Percentiles rank a stretch among this genome's conserved stretches.
phyloP scores from a whole-genome alignment of 306 rosid species.

The Vigna unguiculata region DNA sequence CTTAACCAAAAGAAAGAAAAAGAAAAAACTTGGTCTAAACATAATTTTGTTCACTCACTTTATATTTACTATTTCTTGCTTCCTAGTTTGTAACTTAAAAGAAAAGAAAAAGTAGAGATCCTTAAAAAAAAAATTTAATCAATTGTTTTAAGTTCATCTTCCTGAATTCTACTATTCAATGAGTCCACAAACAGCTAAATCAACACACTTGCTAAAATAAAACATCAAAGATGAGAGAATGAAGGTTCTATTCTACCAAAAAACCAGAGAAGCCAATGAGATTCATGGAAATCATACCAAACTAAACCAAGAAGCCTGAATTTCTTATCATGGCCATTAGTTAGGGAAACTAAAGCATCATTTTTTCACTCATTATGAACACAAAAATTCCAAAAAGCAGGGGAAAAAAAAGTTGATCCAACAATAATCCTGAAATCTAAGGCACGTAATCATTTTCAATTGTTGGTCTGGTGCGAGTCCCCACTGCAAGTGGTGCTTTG shows the following conservation, averaged over 20 bases:
- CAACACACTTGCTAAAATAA: neutral
- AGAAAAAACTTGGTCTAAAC: too few relatives aligned
- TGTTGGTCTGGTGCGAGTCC: constrained; percentile 64
- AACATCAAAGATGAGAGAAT: neutral
- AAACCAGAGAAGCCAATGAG: constrained; percentile 20
- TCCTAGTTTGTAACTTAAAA: too few relatives aligned
- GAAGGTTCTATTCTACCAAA: neutral
- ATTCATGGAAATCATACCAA: constrained; percentile 34
- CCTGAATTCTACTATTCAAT: neutral
- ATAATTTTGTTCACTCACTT: too few relatives aligned
- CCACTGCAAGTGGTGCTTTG: constrained; percentile 65
- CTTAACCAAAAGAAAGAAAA: too few relatives aligned
- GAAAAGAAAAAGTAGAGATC: too few relatives aligned
- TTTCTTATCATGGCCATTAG: neutral
- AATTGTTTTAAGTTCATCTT: too few relatives aligned
- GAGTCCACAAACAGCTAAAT: constrained; percentile 23
- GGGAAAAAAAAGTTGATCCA: neutral
- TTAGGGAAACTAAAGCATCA: neutral
- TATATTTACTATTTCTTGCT: too few relatives aligned
- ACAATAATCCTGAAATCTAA: constrained; percentile 45
- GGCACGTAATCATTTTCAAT: constrained; percentile 67
- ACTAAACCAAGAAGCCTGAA: constrained; percentile 40
- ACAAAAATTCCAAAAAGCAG: constrained; percentile 34
- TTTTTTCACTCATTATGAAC: constrained; percentile 37
- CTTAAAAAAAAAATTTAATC: too few relatives aligned